phyloP scores from a whole-genome alignment of 768 basidiomycete genomes.

The Phaffia australis region DNA sequence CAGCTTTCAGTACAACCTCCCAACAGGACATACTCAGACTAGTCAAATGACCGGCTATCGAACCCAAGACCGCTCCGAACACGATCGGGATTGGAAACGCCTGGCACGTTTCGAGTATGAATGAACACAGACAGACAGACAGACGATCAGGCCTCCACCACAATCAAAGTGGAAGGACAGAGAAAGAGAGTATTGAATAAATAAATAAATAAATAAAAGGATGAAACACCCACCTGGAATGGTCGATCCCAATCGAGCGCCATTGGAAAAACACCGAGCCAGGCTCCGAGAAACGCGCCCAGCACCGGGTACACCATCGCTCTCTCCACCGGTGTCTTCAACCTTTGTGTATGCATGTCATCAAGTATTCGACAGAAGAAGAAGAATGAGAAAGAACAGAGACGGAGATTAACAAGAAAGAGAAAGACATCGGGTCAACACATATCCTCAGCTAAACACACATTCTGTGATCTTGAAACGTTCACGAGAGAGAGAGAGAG shows the following conservation, averaged over 20 bases:
- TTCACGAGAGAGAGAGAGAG: neutral
- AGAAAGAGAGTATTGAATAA: neutral
- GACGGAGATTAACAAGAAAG: neutral
- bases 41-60: too few species aligned
- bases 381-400: neutral
- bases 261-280: slow-evolving; percentile 71
- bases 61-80: too few species aligned
- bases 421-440: too few species aligned
- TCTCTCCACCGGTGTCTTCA: slow-evolving; percentile 55
- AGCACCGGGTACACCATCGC: slow-evolving; percentile 67
- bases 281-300: slow-evolving; percentile 62
- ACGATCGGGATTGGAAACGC: too few species aligned
- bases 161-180: neutral
- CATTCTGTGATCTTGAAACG: neutral
- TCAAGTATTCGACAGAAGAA: neutral
- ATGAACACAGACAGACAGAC: too few species aligned
- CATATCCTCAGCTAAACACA: slow-evolving; percentile 41
- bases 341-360: neutral
- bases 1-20: too few species aligned
- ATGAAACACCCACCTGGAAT: slow-evolving; percentile 64
- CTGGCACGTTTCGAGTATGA: too few species aligned
- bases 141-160: too few species aligned
- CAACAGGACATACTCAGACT: too few species aligned
- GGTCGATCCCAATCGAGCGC: slow-evolving; percentile 94
- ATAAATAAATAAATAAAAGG: neutral